Conservation (phyloP, 75 land plant species). For the Pinus tabuliformis region DNA sequence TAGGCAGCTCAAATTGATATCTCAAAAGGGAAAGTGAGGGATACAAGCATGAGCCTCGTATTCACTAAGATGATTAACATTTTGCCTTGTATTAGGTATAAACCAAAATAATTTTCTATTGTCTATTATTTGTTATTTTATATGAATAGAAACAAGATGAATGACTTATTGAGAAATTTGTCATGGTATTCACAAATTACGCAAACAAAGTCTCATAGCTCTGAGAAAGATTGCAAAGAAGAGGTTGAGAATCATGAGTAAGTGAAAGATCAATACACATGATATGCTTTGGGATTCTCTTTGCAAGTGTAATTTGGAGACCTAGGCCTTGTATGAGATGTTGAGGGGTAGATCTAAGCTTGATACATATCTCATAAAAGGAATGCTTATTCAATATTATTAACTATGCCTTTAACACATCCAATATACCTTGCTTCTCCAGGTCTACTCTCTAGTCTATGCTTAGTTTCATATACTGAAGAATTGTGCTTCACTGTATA, state of each 20-base stretch:
- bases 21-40: constrained; percentile 4
- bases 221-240: constrained; percentile 52
- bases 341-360: constrained; percentile 40
- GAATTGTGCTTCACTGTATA: too few species aligned
- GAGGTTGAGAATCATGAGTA: constrained; percentile 36
- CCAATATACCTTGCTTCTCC: too few species aligned
- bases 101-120: constrained; percentile 49
- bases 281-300: constrained; percentile 57
- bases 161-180: constrained; percentile 32
- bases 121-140: constrained; percentile 47
- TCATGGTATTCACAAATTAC: constrained; percentile 35
- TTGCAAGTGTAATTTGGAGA: constrained; percentile 58
- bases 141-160: constrained; percentile 47
- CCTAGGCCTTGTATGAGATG: constrained; percentile 38
- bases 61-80: constrained; percentile 55
- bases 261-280: constrained; percentile 52
- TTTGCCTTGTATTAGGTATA: constrained; percentile 49
- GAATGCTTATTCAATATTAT: too few species aligned
- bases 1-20: too few species aligned
- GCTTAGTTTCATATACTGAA: too few species aligned
- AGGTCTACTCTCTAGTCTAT: too few species aligned
- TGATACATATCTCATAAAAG: constrained; percentile 14
- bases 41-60: constrained; percentile 33
- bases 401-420: too few species aligned
- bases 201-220: constrained; percentile 38